Evolutionary conservation across 2,329 filamentous ascomycete species (phyloP), one percentile per base, ranked within the genome.

Genomic region (Biscogniauxia mediterranea): DNA sequence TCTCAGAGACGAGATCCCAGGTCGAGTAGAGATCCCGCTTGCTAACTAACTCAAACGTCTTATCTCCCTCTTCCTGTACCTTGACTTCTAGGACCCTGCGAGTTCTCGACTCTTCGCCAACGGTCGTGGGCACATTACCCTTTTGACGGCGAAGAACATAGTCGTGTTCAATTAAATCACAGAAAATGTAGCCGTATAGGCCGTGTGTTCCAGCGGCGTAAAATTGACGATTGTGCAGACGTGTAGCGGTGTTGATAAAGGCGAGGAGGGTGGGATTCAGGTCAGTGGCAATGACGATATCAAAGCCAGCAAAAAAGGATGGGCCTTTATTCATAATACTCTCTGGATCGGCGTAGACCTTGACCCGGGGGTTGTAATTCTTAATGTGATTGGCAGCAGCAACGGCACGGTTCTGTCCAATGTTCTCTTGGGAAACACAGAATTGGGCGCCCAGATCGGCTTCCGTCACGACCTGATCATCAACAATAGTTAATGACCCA

Each of bases 121-220:
- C 64, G 50, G 82, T 75, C 0, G 87, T 89, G 20, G 85, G 73
- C 13, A 91, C 79, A 71, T 98, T 98, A 61, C 90, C 88, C 65
- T 89, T 88, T 63, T 92, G 87, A 60, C 95, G 89, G 79, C 96
- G 89, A 63, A 99, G 89, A 62, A 95, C 87, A 72, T 92, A 99
- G 70, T 93, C 89, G 75, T 99, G 95, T 70, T 89, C 85, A 68
- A 97, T 92, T 21, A 99, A 83, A 75, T 99, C 95, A 61, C 91
- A 90, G 75, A 99, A 99, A 67, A 97, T 90, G 79, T 92, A 99
- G 59, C 95, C 95, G 75, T 96, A 98, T 74, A 97, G 85, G 55
- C 95, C 95, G 73, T 97, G 92, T 2, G 90, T 86, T 56, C 88
- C 89, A 42, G 93, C 91, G 9, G 92, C 92, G 77, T 99, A 99